Conservation (phyloP, 2,329 filamentous ascomycete genomes). For the Diplodia corticola region DNA sequence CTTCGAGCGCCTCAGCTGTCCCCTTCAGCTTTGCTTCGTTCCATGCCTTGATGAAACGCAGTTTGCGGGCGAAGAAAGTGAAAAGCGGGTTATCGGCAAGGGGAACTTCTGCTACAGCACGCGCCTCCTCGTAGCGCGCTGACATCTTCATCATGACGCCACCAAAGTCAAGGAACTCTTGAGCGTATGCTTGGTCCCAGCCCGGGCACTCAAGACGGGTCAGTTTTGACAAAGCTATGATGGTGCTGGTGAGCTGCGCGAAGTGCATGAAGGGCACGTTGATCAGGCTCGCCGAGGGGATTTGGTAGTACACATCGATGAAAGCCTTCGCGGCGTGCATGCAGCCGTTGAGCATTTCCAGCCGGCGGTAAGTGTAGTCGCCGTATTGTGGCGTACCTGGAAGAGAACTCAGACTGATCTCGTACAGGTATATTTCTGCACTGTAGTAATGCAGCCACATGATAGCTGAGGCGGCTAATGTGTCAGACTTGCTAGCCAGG, state of each 20-base stretch:
- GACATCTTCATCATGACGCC: conserved; percentile 1
- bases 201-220: conserved; percentile 24
- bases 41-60: conserved; percentile 20
- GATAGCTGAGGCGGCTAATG: neutral
- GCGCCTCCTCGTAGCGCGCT: conserved; percentile 11
- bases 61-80: conserved; percentile 16
- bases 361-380: conserved; percentile 20
- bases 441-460: conserved; percentile 21
- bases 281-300: neutral
- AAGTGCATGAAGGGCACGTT: conserved; percentile 22
- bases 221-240: conserved; percentile 24
- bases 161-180: conserved; percentile 7
- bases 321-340: conserved; percentile 10
- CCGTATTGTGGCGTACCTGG: conserved; percentile 13
- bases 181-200: conserved; percentile 15
- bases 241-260: conserved; percentile 20
- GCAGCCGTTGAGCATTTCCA: conserved; percentile 20
- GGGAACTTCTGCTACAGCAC: neutral
- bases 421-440: conserved; percentile 24
- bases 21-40: conserved; percentile 21
- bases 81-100: conserved; percentile 19
- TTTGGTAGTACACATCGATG: neutral
- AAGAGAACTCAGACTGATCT: conserved; percentile 15
- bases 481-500: neutral
- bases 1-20: neutral